Evolutionary conservation across 129 eudicot genomes (phyloP).

Genomic region (carrot (Daucus carota)): DNA sequence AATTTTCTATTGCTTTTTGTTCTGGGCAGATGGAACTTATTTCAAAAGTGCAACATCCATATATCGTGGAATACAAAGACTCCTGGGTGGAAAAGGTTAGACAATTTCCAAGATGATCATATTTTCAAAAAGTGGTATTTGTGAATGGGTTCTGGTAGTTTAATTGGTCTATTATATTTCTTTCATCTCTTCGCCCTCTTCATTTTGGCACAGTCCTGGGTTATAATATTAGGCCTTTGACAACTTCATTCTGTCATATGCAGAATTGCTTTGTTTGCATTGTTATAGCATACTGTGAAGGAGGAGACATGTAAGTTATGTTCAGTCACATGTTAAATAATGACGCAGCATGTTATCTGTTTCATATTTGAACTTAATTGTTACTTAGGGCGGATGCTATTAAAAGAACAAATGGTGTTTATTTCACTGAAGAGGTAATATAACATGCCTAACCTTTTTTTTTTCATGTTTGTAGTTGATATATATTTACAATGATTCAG

Average conservation of each 20-base stretch:
- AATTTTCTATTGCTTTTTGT: not conserved
- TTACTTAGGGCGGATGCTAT: slow-evolving; percentile 73
- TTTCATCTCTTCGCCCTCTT: too few species aligned
- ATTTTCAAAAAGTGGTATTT: too few species aligned
- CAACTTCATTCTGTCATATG: slow-evolving; percentile 12
- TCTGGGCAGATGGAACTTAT: slow-evolving; percentile 85
- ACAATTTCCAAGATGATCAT: slow-evolving; percentile 4
- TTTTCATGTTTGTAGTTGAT: not conserved
- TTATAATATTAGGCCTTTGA: not conserved
- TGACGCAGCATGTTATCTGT: not conserved
- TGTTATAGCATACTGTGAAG: slow-evolving; percentile 84
- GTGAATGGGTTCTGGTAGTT: too few species aligned
- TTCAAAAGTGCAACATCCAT: slow-evolving; percentile 66
- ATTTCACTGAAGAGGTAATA: slow-evolving; percentile 79
- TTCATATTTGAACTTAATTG: slow-evolving; percentile 9
- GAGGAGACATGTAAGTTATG: slow-evolving; percentile 89
- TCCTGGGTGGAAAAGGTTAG: slow-evolving; percentile 95
- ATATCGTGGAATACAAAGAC: slow-evolving; percentile 88
- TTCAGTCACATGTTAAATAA: slow-evolving; percentile 2
- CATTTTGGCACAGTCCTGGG: too few species aligned
- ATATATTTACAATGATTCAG: not conserved
- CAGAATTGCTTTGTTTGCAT: slow-evolving; percentile 99
- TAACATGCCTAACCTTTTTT: not conserved
- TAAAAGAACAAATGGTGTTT: slow-evolving; percentile 65
- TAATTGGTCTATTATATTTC: not conserved